phyloP scores from a whole-genome alignment of 495 filamentous ascomycete genomes.

The Parachaetomium inaequale region DNA sequence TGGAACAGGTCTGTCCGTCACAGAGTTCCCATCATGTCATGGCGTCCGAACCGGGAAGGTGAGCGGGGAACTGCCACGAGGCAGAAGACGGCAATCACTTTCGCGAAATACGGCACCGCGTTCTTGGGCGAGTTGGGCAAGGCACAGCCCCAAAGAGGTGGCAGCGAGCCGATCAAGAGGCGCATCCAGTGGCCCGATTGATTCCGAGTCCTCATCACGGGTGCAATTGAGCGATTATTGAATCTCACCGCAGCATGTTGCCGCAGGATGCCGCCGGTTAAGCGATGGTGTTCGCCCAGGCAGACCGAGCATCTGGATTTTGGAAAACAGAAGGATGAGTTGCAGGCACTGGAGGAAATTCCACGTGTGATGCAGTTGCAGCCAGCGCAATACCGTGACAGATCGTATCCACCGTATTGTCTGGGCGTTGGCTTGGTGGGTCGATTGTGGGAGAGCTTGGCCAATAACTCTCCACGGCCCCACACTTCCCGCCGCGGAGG shows the following conservation, averaged over 20 bases:
- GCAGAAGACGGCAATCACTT: neutral
- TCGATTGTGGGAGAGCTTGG: neutral
- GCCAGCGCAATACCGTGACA: neutral
- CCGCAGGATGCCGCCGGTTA: neutral
- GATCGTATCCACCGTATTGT: constrained; percentile 1
- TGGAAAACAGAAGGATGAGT: neutral
- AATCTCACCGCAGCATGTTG: neutral
- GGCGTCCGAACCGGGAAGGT: too few species aligned
- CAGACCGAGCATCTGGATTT: neutral
- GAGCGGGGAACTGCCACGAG: neutral
- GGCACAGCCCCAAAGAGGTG: neutral
- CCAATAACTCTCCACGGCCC: neutral
- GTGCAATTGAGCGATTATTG: too few species aligned
- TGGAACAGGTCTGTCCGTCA: too few species aligned
- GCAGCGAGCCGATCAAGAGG: neutral
- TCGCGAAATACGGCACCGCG: neutral
- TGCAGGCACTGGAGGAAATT: neutral
- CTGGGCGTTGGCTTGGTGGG: neutral
- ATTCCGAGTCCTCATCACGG: too few species aligned
- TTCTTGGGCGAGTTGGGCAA: too few species aligned
- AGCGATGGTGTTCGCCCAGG: neutral
- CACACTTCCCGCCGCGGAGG: neutral
- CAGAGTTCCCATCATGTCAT: neutral
- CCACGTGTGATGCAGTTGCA: neutral
- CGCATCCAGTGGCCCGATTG: neutral